A percentile compares a stretch with the other conserved stretches of the same genome.
These are phyloP conservation scores for Mycena olivaceomarginata DNA, from an alignment of 768 basidiomycete genomes.

Conservation along the genomic window DNA sequence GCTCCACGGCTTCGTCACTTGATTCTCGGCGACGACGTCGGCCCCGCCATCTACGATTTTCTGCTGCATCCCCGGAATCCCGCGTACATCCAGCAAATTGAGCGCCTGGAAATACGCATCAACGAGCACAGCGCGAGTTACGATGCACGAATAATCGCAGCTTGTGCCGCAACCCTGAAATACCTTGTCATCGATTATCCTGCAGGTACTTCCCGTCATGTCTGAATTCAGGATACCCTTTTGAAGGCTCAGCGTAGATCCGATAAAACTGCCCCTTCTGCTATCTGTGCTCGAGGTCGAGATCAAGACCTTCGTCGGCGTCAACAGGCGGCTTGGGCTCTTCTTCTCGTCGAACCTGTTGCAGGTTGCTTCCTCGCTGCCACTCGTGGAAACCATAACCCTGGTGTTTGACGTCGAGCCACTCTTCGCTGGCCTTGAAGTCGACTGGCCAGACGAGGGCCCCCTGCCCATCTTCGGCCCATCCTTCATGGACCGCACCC, in stretches of 20 bases:
- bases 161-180: slow-evolving; percentile 11
- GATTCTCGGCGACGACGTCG: neutral
- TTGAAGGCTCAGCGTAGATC: slow-evolving; percentile 8
- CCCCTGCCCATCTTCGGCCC: neutral
- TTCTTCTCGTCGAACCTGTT: slow-evolving; percentile 3
- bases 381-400: slow-evolving; percentile 23
- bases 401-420: slow-evolving; percentile 16
- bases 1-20: slow-evolving; percentile 4
- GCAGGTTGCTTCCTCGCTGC: slow-evolving; percentile 8
- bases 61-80: neutral
- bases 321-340: neutral
- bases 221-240: neutral
- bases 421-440: neutral
- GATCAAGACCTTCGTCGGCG: slow-evolving; percentile 14
- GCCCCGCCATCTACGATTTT: neutral
- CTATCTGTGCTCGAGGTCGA: slow-evolving; percentile 6
- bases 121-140: neutral
- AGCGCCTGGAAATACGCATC: slow-evolving; percentile 15
- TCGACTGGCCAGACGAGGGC: slow-evolving; percentile 7
- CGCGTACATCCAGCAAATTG: neutral
- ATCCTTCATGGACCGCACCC: slow-evolving; percentile 17
- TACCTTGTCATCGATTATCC: too few species aligned
- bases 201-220: too few species aligned
- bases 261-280: slow-evolving; percentile 6
- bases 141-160: slow-evolving; percentile 18